These are phyloP conservation scores for Oryza coarctata DNA, from an alignment of 176 grass and related monocot species.

Conservation along the genomic window DNA sequence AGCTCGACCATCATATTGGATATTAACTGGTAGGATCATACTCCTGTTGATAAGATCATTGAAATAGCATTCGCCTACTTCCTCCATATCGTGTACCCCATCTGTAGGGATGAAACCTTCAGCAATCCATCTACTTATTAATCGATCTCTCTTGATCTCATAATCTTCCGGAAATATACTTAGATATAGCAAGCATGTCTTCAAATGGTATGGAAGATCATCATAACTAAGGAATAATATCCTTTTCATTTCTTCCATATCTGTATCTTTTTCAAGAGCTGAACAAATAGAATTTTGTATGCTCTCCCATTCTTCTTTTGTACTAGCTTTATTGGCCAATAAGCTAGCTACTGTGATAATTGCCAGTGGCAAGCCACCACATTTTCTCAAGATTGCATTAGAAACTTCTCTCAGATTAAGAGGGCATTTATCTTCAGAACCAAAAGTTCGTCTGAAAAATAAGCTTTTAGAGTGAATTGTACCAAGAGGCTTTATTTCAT, in stretches of 20 bases:
- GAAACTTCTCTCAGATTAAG: constrained; percentile 14
- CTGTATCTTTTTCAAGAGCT: constrained; percentile 20
- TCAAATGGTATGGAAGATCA: constrained; percentile 28
- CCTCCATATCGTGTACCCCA: constrained; percentile 18
- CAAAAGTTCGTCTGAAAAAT: constrained; percentile 31
- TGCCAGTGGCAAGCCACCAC: constrained; percentile 24
- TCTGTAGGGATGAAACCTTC: constrained; percentile 29
- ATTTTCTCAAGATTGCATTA: constrained; percentile 27
- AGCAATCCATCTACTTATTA: constrained; percentile 42
- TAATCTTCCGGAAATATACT: constrained; percentile 42
- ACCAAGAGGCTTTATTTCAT: constrained; percentile 27
- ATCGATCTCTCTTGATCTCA: constrained; percentile 19
- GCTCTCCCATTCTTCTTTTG: constrained; percentile 12
- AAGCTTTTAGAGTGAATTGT: constrained; percentile 6
- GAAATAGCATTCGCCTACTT: constrained; percentile 32
- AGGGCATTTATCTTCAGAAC: constrained; percentile 13
- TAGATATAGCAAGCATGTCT: constrained; percentile 29
- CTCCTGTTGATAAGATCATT: constrained; percentile 31
- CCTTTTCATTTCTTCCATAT: constrained; percentile 1
- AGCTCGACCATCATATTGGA: constrained; percentile 20
- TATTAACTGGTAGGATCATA: constrained; percentile 22
- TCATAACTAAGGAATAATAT: constrained; percentile 26
- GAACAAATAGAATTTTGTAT: constrained; percentile 13
- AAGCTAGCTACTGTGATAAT: constrained; percentile 23
- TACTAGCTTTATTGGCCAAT: constrained; percentile 14